Base-by-base conservation (phyloP, 257 asterid genomes). In the Ehretia macrophylla region DNA sequence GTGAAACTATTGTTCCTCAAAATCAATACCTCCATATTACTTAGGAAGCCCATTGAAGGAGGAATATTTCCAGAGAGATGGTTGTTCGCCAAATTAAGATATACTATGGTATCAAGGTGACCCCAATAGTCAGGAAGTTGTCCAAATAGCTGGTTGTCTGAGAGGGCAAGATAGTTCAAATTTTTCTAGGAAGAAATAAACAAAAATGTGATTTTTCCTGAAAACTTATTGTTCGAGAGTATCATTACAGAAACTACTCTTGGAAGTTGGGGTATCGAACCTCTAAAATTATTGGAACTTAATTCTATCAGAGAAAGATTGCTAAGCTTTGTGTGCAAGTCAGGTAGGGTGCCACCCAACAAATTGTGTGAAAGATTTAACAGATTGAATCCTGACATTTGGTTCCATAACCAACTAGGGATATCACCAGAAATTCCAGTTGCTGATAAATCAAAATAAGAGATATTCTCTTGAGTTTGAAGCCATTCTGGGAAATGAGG, bases 71-170 rank as follows among this genome's bases (percentile, higher is more conserved):
- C 76, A 0, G 67, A 44, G 38, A 76, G 65, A 32, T 65, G 60
- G 55, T 76, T 76, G 53, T 56, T 72, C 19, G 67, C 72, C 62
- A 76, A 47, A 50, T 72, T 76, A 0, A 77, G 64, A 60, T 19
- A 27, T 42, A 8, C 4, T 12, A 16, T 19, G 4, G 21, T 5
- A 16, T 16, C 19, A 12, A 19, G 22, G 21, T 10, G 38, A 37
- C 20, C 38, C 64, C 48, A 72, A 37, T 66, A 67, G 5, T 1
- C 23, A 8, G 73, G 77, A 51, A 72, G 50, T n/a, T 45, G 32
- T 45, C 77, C 77, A 0, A 63, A 62, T 4, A 67, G 10, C 1
- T 22, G 46, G 64, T 72, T 72, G 13, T 67, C 22, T 4, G 77
- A 62, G 66, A 72, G 67, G 19, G 62, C 73, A 51, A 67, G 63